Evolutionary conservation across 345 rosid species (phyloP).

Genomic region (Salix purpurea): DNA sequence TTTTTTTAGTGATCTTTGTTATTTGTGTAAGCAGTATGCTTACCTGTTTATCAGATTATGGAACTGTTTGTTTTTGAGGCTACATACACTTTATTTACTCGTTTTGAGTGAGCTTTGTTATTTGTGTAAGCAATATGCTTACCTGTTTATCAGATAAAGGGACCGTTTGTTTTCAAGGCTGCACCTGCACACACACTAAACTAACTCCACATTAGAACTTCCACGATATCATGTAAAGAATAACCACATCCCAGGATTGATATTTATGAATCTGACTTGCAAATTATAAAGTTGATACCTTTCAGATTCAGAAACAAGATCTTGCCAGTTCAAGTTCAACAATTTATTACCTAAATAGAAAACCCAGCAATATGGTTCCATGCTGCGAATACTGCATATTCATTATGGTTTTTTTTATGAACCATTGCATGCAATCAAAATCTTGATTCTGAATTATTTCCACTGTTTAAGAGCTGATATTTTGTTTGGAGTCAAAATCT

Average conservation of each 20-base stretch:
- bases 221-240: not conserved
- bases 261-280: not conserved
- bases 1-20: constrained; percentile 14
- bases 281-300: not conserved
- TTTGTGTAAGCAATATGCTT: not conserved
- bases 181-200: not conserved
- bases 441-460: no score
- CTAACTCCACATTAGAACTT: not conserved
- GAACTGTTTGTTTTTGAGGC: no score
- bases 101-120: constrained; percentile 12
- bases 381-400: no score
- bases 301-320: not conserved
- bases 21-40: not conserved
- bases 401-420: no score
- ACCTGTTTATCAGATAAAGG: not conserved
- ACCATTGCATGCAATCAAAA: no score
- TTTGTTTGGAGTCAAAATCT: no score
- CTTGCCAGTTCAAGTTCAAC: not conserved
- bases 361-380: no score
- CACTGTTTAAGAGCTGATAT: no score
- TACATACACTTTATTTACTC: constrained; percentile 44
- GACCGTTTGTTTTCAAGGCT: no score
- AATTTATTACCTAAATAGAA: no score
- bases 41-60: not conserved
- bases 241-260: not conserved